phyloP scores from a whole-genome alignment of 1,284 basidiomycete species.

The Boletus smithii region DNA sequence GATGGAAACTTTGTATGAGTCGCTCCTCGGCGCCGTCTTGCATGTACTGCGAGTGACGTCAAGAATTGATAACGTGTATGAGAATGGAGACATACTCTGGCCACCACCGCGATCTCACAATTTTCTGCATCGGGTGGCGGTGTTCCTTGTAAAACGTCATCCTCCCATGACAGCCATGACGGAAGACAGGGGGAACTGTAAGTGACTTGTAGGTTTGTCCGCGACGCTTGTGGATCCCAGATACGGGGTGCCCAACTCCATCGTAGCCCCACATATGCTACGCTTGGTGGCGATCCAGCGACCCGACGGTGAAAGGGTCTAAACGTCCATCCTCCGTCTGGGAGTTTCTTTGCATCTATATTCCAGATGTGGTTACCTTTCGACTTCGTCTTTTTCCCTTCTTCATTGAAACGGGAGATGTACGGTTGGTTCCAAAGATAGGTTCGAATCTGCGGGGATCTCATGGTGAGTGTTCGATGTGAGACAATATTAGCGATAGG shows the following conservation, averaged over 20 bases:
- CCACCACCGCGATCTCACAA: slow-evolving; percentile 68
- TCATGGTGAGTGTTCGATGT: slow-evolving; percentile 17
- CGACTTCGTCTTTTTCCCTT: slow-evolving; percentile 98
- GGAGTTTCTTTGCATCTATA: slow-evolving; percentile 86
- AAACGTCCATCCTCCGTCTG: slow-evolving; percentile 85
- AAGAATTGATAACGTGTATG: slow-evolving; percentile 11
- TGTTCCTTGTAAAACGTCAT: slow-evolving; percentile 69
- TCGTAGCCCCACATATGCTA: slow-evolving; percentile 79
- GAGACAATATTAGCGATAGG: slow-evolving; percentile 15
- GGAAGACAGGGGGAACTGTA: slow-evolving; percentile 83
- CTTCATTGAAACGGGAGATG: slow-evolving; percentile 98
- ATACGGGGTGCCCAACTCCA: slow-evolving; percentile 94
- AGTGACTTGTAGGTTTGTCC: slow-evolving; percentile 73
- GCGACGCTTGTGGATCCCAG: slow-evolving; percentile 94
- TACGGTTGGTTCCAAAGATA: slow-evolving; percentile 94
- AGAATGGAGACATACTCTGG: slow-evolving; percentile 49
- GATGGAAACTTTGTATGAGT: slow-evolving; percentile 61
- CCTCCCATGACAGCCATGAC: slow-evolving; percentile 86
- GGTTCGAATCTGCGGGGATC: slow-evolving; percentile 75
- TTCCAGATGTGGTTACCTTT: slow-evolving; percentile 99
- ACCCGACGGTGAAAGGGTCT: slow-evolving; percentile 87
- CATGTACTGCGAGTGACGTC: slow-evolving; percentile 47
- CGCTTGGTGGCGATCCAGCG: slow-evolving; percentile 74
- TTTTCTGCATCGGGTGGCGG: slow-evolving; percentile 70
- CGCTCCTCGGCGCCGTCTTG: slow-evolving; percentile 71